These are phyloP conservation scores for Talaromyces borbonicus DNA, from an alignment of 495 filamentous ascomycete genomes.

Conservation along the genomic window DNA sequence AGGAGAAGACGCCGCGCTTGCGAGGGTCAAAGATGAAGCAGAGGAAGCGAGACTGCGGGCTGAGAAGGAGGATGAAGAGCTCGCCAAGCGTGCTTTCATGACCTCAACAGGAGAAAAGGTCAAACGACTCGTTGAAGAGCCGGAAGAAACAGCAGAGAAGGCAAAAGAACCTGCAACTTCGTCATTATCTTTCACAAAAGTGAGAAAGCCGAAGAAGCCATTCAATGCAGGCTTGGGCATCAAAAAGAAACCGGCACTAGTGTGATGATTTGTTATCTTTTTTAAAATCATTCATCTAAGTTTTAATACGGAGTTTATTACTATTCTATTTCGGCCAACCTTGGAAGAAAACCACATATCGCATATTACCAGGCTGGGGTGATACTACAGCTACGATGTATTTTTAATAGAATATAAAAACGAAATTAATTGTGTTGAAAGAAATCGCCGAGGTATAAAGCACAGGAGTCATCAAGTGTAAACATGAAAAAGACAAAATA, in stretches of 20 bases:
- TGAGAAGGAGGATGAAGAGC: slow-evolving; percentile 81
- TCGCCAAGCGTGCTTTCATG: slow-evolving; percentile 69
- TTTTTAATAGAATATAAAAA: too few species aligned
- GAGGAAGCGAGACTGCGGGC: slow-evolving; percentile 53
- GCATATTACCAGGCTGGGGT: too few species aligned
- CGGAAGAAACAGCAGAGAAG: slow-evolving; percentile 23
- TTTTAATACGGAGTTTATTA: too few species aligned
- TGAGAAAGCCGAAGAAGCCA: slow-evolving; percentile 78
- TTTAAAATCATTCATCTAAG: too few species aligned
- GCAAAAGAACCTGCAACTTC: slow-evolving; percentile 33
- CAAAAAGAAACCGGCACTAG: slow-evolving; percentile 69
- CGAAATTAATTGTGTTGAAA: too few species aligned
- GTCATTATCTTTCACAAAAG: slow-evolving; percentile 64
- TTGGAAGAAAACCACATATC: too few species aligned
- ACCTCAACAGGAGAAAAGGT: slow-evolving; percentile 47
- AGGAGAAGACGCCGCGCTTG: slow-evolving; percentile 36
- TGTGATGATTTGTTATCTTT: slow-evolving; percentile 22
- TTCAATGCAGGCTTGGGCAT: slow-evolving; percentile 65
- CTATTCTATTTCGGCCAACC: too few species aligned
- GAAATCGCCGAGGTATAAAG: too few species aligned
- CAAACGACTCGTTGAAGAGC: slow-evolving; percentile 38
- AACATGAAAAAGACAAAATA: neutral
- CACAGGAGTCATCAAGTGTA: too few species aligned
- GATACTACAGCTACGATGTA: too few species aligned
- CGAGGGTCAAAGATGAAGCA: slow-evolving; percentile 26